Evolutionary conservation across 495 filamentous ascomycete species (phyloP).

Genomic region (Penicillium taxi): DNA sequence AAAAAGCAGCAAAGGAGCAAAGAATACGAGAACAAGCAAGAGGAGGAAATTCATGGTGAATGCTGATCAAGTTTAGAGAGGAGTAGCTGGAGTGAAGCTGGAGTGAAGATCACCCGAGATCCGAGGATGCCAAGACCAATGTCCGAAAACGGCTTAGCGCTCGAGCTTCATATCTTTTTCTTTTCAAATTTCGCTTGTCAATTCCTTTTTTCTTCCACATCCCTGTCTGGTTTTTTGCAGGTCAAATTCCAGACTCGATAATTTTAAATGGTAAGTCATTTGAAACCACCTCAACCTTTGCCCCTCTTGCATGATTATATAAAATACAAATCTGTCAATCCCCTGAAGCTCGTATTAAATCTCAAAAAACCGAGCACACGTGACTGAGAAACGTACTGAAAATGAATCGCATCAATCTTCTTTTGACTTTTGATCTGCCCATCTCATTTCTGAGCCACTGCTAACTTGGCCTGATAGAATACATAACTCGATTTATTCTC

Average conservation of each 20-base stretch:
- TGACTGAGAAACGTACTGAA: constrained; percentile 47
- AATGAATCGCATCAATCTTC: constrained; percentile 27
- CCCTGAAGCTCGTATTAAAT: constrained; percentile 54
- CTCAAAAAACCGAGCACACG: constrained; percentile 35
- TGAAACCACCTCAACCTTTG: constrained; percentile 1
- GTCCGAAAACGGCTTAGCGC: constrained; percentile 24
- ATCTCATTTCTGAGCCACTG: constrained; percentile 6
- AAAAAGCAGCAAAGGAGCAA: constrained; percentile 40
- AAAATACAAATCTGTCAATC: constrained; percentile 78
- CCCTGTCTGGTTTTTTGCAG: constrained; percentile 27
- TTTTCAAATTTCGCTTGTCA: constrained; percentile 18
- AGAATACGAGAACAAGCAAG: constrained; percentile 43
- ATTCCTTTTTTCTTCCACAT: constrained; percentile 6
- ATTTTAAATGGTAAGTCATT: constrained; percentile 30
- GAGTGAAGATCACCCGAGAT: background rate
- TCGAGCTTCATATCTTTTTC: constrained; percentile 15
- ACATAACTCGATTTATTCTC: constrained; percentile 5
- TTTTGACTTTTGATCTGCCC: constrained; percentile 1
- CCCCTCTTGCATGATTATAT: constrained; percentile 60
- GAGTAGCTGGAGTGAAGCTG: background rate
- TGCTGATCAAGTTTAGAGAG: background rate
- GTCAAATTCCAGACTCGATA: constrained; percentile 23
- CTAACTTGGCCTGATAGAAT: constrained; percentile 14
- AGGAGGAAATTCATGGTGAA: constrained; percentile 42
- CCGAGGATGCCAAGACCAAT: constrained; percentile 8